A percentile compares a stretch with the other conserved stretches of the same genome.
Conservation (phyloP, 495 filamentous ascomycete genomes). For the Hypomontagnella monticulosa region DNA sequence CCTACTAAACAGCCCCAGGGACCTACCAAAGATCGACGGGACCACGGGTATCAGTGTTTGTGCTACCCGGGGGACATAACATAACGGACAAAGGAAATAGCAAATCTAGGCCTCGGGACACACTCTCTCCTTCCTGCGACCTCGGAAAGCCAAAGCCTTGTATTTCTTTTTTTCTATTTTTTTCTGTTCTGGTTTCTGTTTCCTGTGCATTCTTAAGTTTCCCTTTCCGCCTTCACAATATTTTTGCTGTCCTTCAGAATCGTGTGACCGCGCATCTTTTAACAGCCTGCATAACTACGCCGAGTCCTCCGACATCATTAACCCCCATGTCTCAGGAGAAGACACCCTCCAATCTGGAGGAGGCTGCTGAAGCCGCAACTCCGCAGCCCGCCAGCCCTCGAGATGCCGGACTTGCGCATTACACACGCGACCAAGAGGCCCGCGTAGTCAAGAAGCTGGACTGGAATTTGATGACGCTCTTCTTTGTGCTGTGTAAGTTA, state of each 20-base stretch:
- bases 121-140: constrained; percentile 1
- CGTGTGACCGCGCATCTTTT: constrained; percentile 18
- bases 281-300: constrained; percentile 18
- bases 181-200: neutral
- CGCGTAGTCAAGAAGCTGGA: constrained; percentile 47
- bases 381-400: constrained; percentile 9
- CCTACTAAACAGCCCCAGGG: neutral
- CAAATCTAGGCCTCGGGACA: no score
- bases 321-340: constrained; percentile 35
- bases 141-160: neutral
- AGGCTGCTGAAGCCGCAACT: constrained; percentile 27
- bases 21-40: no score
- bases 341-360: constrained; percentile 22
- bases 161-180: neutral
- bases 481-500: constrained; percentile 48
- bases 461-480: constrained; percentile 46
- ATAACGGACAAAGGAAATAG: neutral
- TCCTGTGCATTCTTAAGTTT: constrained; percentile 1
- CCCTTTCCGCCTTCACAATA: neutral
- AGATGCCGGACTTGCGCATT: neutral
- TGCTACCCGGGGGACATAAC: no score
- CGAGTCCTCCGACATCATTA: constrained; percentile 8
- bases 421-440: constrained; percentile 28
- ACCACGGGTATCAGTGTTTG: no score
- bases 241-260: neutral